These are phyloP conservation scores for Flueggea neowawraea DNA, from an alignment of 441 rosid genomes.

Conservation along the genomic window DNA sequence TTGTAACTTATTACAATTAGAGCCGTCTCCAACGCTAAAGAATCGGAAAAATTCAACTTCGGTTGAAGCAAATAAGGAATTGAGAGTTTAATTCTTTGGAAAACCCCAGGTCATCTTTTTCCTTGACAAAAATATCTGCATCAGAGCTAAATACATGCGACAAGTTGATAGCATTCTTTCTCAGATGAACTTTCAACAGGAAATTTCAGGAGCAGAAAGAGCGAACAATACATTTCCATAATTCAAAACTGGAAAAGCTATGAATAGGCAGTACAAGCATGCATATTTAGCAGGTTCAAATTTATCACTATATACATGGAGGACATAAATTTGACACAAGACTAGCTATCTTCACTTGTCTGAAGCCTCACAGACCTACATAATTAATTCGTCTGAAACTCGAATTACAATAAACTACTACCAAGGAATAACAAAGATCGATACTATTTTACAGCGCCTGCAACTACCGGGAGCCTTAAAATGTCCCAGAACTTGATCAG, in stretches of 20 bases:
- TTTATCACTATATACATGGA: conserved; percentile 29
- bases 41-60: too few relatives aligned
- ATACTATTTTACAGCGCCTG: conserved; percentile 30
- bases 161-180: too few relatives aligned
- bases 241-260: background rate
- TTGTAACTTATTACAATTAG: too few relatives aligned
- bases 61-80: too few relatives aligned
- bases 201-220: too few relatives aligned
- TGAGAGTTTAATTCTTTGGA: too few relatives aligned
- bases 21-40: too few relatives aligned
- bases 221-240: background rate
- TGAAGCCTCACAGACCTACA: conserved; percentile 19
- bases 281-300: conserved; percentile 16
- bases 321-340: conserved; percentile 18
- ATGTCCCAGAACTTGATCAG: conserved; percentile 33
- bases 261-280: conserved; percentile 5
- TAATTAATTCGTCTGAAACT: conserved; percentile 17
- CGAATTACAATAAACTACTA: conserved; percentile 25
- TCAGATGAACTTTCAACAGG: background rate
- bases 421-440: conserved; percentile 15
- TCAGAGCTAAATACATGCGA: too few relatives aligned
- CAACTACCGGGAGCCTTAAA: conserved; percentile 34
- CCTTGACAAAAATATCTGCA: too few relatives aligned
- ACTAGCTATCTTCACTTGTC: conserved; percentile 3
- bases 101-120: too few relatives aligned